Evolutionary conservation across 2,329 filamentous ascomycete species (phyloP).

Genomic region (Pleochaeta shiraiana): DNA sequence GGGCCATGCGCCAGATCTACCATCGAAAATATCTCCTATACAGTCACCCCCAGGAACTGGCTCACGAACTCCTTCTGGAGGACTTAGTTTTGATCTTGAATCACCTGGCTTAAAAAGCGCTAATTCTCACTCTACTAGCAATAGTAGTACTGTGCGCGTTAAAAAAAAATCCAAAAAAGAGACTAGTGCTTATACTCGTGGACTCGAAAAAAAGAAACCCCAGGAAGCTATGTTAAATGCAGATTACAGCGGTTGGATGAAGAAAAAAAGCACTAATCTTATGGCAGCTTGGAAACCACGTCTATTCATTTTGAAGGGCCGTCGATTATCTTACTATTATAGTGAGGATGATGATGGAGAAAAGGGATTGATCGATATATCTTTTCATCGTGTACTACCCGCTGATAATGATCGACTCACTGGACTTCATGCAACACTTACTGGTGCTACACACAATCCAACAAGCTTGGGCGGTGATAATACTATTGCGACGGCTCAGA

Average conservation of each 20-base stretch:
- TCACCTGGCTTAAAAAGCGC: conserved; percentile 43
- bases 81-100: conserved; percentile 57
- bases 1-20: conserved; percentile 25
- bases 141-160: conserved; percentile 20
- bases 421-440: conserved; percentile 76
- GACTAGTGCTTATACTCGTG: conserved; percentile 82
- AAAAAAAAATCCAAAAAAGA: conserved; percentile 72
- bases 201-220: conserved; percentile 60
- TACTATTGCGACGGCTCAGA: conserved; percentile 24
- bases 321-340: conserved; percentile 89
- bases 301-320: conserved; percentile 83
- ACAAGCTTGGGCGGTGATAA: conserved; percentile 24
- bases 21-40: conserved; percentile 29
- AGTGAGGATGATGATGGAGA: conserved; percentile 81
- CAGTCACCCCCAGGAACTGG: conserved; percentile 53
- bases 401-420: conserved; percentile 83
- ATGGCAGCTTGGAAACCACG: conserved; percentile 98
- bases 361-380: conserved; percentile 92
- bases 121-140: conserved; percentile 22
- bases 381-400: conserved; percentile 87
- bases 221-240: conserved; percentile 66
- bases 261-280: conserved; percentile 88
- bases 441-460: conserved; percentile 51
- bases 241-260: conserved; percentile 99
- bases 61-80: conserved; percentile 45